A percentile compares a stretch with the other conserved stretches of the same genome.
These are phyloP conservation scores for Penicillium brasilianum DNA, from an alignment of 2,329 filamentous ascomycete species.

Conservation along the genomic window DNA sequence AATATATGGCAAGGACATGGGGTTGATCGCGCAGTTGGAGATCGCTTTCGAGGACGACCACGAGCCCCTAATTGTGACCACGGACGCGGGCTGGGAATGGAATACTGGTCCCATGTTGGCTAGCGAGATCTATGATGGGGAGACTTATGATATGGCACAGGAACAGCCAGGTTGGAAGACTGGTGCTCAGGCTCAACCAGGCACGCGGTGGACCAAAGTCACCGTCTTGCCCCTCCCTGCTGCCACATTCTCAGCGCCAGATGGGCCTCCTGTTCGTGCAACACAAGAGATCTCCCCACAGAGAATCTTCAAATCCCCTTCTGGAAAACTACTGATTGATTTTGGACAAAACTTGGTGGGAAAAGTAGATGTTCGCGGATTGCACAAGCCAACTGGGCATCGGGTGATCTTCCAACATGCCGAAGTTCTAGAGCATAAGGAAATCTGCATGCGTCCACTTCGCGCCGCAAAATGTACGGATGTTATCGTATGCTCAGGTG, in stretches of 20 bases:
- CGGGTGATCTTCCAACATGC: slow-evolving; percentile 53
- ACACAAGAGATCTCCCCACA: slow-evolving; percentile 37
- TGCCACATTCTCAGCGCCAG: slow-evolving; percentile 47
- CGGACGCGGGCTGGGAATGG: slow-evolving; percentile 35
- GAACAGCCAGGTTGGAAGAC: slow-evolving; percentile 24
- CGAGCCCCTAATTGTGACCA: slow-evolving; percentile 17
- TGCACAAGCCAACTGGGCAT: slow-evolving; percentile 24
- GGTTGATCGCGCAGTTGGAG: slow-evolving; percentile 38
- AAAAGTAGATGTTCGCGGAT: slow-evolving; percentile 46
- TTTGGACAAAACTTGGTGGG: slow-evolving; percentile 66
- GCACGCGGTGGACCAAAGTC: slow-evolving; percentile 38
- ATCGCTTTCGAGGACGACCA: slow-evolving; percentile 22
- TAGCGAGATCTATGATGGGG: slow-evolving; percentile 52
- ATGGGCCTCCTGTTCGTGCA: slow-evolving; percentile 52
- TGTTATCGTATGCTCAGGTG: slow-evolving; percentile 42
- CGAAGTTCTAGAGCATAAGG: slow-evolving; percentile 59
- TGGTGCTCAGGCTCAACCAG: slow-evolving; percentile 32
- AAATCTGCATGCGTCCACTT: slow-evolving; percentile 51
- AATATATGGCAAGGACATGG: slow-evolving; percentile 34
- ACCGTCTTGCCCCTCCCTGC: slow-evolving; percentile 34
- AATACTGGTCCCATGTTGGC: slow-evolving; percentile 26
- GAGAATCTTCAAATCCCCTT: slow-evolving; percentile 39
- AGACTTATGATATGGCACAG: slow-evolving; percentile 54
- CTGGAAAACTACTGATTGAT: slow-evolving; percentile 58
- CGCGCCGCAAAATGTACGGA: slow-evolving; percentile 52